Evolutionary conservation across 169 alveolate species (phyloP), one percentile per base, ranked within the genome.

Genomic region (Eimeria maxima): DNA sequence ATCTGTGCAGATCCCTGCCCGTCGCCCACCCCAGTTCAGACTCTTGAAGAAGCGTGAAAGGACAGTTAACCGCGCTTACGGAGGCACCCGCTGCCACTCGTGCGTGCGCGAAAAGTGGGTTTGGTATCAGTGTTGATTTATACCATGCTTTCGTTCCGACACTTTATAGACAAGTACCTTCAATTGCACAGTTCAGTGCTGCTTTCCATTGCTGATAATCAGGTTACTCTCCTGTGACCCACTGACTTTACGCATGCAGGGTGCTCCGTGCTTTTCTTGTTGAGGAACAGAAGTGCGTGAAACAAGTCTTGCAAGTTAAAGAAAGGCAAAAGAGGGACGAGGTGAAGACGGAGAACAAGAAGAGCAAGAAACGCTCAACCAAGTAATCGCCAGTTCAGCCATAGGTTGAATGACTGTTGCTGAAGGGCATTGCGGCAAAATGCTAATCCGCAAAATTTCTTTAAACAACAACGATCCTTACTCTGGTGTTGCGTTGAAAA

Each of bases 231-330:
- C 0, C 33, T 76, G 44, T 76, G 27, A 8, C 22, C 14, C 3
- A 47, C 0, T 13, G 80, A n/a, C 80, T 24, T 69, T 16, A 1
- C 45, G 88, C 20, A 33, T 33, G 16, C 96, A 97, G 99, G 95
- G 98, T 98, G 38, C 96, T 98, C 50, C 98, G 99, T 90, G 99
- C 99, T 47, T 98, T 98, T 98, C 97, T 98, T 47, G 97, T 98
- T 60, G 99, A 98, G 90, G 99, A 98, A 94, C 99, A 98, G 88
- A 98, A 98, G 96, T 97, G 97, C 63, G 98, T 98, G 93, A 98
- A 98, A 96, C 97, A 97, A 80, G 98, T 97, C 60, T 90, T 97
- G 94, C 97, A 95, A 29, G 98, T 97, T 69, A 97, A 97, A 94
- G 98, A 96, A 88, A 97, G 96, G 86, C 97, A 96, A 90, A 93